Base-by-base conservation (phyloP, 768 basidiomycete species). In the Lactarius deliciosus region DNA sequence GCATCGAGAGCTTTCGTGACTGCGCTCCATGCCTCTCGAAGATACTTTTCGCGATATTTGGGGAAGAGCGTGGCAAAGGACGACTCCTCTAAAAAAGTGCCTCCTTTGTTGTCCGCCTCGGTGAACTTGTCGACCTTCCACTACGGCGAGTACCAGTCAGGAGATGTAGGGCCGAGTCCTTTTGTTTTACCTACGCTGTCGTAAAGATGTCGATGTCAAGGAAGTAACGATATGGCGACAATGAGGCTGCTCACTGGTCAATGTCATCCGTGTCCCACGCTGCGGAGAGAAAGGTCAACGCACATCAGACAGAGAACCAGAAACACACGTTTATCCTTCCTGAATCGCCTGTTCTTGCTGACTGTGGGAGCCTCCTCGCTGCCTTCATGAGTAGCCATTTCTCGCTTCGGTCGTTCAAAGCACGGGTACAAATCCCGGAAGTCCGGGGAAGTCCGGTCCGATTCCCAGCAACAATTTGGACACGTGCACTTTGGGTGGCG, bases 231-330 rank as follows among this genome's bases (percentile, higher is more conserved):
- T 30, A 18, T 16, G 18, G 25, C 15, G 18, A 64, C 34, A 45
- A 54, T 15, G 36, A 60, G 47, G 32, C 34, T 54, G 76, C 94
- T 87, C 76, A 96, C 94, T 97, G 96, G 82, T 98, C 92, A 77
- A 98, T 94, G 72, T 97, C 96, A 76, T 98, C 96, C 54, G 96
- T 98, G 75, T 98, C 96, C 96, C 96, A 98, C 74, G 96, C 96
- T 98, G 68, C 56, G 40, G 34, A 1, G 13, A 38, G 2, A 41
- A 54, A 30, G n/a, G 18, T 69, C 20, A 65, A 63, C 43, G 47
- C 55, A 70, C 63, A 36, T 71, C 61, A 73, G 61, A 66, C 38
- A 32, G 34, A 16, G n/a, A 54, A 57, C 50, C 22, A 50, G 41
- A 66, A 10, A 78, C 93, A 74, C 74, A 96, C 96, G 96, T 79